A percentile compares a stretch with the other conserved stretches of the same genome.
Evolutionary conservation across 371 early-diverging fungal species (phyloP).

Genomic region (Conidiobolus incongruus): DNA sequence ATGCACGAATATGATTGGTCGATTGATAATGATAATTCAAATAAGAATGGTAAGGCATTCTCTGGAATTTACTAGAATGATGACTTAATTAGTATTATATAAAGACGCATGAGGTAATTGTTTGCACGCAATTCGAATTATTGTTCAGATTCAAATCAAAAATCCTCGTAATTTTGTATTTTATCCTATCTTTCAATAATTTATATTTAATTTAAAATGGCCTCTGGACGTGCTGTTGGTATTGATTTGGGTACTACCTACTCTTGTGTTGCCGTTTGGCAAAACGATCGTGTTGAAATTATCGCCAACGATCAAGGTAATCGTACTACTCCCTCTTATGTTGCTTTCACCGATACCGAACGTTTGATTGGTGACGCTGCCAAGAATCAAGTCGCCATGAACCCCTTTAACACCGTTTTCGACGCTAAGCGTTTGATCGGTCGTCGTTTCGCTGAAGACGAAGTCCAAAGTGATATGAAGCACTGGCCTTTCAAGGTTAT

Average conservation of each 20-base stretch:
- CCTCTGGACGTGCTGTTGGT: constrained; percentile 28
- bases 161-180: too few species aligned
- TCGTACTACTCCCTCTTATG: constrained; percentile 95
- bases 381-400: constrained; percentile 54
- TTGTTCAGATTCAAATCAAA: too few species aligned
- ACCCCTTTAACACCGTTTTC: constrained; percentile 78
- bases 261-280: constrained; percentile 97
- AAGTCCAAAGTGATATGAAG: constrained; percentile 71
- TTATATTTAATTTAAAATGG: not conserved
- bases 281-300: constrained; percentile 73
- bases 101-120: too few species aligned
- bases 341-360: constrained; percentile 73
- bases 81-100: too few species aligned
- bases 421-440: constrained; percentile 93
- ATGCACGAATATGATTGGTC: too few species aligned
- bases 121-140: too few species aligned
- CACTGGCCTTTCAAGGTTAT: constrained; percentile 80
- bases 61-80: too few species aligned
- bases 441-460: constrained; percentile 59
- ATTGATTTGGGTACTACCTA: constrained; percentile 99
- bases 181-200: too few species aligned
- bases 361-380: too few species aligned
- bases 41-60: too few species aligned
- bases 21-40: too few species aligned
- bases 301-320: constrained; percentile 92